A percentile compares a stretch with the other conserved stretches of the same genome.
These are phyloP conservation scores for Quercus ilex DNA, from an alignment of 306 rosid genomes.

Conservation along the genomic window DNA sequence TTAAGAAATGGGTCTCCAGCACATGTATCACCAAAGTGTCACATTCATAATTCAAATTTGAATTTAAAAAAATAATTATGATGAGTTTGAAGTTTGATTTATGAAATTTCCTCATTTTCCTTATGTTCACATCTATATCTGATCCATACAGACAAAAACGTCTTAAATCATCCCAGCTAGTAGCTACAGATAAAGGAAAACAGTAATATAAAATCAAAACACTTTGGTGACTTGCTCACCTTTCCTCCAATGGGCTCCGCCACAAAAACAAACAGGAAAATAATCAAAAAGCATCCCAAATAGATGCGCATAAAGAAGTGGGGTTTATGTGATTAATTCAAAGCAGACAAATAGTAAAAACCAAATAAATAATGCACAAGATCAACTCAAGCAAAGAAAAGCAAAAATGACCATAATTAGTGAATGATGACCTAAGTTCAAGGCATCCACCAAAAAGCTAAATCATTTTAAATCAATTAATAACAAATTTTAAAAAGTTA, in stretches of 20 bases:
- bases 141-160: neutral
- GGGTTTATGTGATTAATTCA: constrained; percentile 13
- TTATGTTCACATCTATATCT: neutral
- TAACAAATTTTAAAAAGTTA: constrained; percentile 14
- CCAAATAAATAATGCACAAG: neutral
- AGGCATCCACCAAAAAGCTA: constrained; percentile 5
- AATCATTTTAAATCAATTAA: neutral
- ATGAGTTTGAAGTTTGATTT: neutral
- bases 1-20: neutral
- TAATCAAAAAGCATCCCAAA: constrained; percentile 23
- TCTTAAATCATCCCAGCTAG: neutral
- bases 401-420: constrained; percentile 13
- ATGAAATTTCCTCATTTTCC: neutral
- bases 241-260: constrained; percentile 26
- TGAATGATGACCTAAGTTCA: constrained; percentile 3
- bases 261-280: constrained; percentile 6
- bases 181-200: neutral
- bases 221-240: neutral
- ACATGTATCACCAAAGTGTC: neutral
- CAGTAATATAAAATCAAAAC: neutral
- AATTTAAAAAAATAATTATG: too few relatives aligned
- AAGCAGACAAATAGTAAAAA: constrained; percentile 16
- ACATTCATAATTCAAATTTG: neutral
- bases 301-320: constrained; percentile 16
- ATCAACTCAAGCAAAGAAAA: constrained; percentile 23